Conservation (phyloP, 106 monocot genomes). For the Chionographis japonica region DNA sequence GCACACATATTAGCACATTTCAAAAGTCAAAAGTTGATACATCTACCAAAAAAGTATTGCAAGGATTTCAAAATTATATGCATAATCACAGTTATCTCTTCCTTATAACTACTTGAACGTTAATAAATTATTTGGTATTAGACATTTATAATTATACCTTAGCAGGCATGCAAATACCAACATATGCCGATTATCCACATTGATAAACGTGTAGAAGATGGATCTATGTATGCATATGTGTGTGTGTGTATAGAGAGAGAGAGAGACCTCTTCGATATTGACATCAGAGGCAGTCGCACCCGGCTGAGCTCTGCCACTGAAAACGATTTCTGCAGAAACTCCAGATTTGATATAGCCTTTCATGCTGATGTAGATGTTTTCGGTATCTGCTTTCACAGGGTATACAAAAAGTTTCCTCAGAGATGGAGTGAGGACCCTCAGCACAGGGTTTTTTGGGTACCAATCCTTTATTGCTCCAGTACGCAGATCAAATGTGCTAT, state of each 20-base stretch:
- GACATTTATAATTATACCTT: no score
- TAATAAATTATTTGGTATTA: no score
- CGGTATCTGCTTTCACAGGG: slow-evolving; percentile 62
- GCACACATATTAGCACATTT: no score
- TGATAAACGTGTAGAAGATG: no score
- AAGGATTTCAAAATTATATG: no score
- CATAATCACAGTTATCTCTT: no score
- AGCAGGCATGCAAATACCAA: no score
- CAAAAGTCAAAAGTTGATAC: no score
- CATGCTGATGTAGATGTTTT: slow-evolving; percentile 81
- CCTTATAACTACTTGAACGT: no score
- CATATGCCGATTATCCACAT: no score
- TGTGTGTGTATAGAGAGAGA: slow-evolving; percentile 4
- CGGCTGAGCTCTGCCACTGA: slow-evolving; percentile 88
- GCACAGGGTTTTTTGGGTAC: slow-evolving; percentile 91
- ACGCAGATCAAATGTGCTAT: slow-evolving; percentile 91
- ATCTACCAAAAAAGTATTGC: no score
- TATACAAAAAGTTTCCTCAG: slow-evolving; percentile 72
- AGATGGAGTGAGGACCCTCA: slow-evolving; percentile 78
- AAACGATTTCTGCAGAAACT: slow-evolving; percentile 89
- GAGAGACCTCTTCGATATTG: slow-evolving; percentile 82
- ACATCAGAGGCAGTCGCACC: slow-evolving; percentile 87
- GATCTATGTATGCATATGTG: background rate
- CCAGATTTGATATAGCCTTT: slow-evolving; percentile 20
- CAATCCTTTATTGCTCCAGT: slow-evolving; percentile 87